Base-by-base conservation (phyloP, 306 rosid genomes). In the Pyrus communis region DNA sequence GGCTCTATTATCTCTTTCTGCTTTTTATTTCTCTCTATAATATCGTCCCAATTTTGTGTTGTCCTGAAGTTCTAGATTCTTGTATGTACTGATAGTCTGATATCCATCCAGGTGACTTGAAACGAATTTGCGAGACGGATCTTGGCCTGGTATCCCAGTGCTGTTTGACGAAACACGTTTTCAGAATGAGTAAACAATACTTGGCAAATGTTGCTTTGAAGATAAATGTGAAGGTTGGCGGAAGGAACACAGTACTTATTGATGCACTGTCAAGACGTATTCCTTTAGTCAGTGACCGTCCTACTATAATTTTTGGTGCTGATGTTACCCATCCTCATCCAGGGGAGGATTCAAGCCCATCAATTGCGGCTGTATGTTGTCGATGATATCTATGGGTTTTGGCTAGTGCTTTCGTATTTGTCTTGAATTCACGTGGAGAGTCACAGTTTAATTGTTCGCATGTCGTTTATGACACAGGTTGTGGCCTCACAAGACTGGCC, bases 401-500 rank as follows among this genome's bases (percentile, higher is more conserved):
- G 60, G 31, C 14, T 21, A n/a, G 49, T 7, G 30, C 4, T 9
- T 35, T 18, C 51, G 4, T 12, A 69, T 58, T 49, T 63, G 27
- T 21, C 28, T 63, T 46, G 42, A 64, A 64, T 35, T 42, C 63
- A 14, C n/a, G 2, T 49, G 18, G 21, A 3, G 18, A 28, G 65
- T 57, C 1, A 13, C 2, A 21, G 27, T 58, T 21, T 58, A 68
- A 15, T 65, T 45, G 1, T 68, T 13, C 17, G 3, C 5, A 23
- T 18, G 17, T 10, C 30, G 0, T 82, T 75, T 25, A 35, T 10
- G 60, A 59, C 71, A 7, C 67, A 96, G 99, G 99, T 96, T 81
- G 99, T 96, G 82, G 99, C 99, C 17, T 96, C 99, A 21, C 99
- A 96, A 91, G 99, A 96, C 76, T 96, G 97, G 93, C 99, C 99